Percentiles rank a stretch among this genome's conserved stretches.
These are phyloP conservation scores for Fusarium devonianum DNA, from an alignment of 2,329 filamentous ascomycete genomes.

Conservation along the genomic window DNA sequence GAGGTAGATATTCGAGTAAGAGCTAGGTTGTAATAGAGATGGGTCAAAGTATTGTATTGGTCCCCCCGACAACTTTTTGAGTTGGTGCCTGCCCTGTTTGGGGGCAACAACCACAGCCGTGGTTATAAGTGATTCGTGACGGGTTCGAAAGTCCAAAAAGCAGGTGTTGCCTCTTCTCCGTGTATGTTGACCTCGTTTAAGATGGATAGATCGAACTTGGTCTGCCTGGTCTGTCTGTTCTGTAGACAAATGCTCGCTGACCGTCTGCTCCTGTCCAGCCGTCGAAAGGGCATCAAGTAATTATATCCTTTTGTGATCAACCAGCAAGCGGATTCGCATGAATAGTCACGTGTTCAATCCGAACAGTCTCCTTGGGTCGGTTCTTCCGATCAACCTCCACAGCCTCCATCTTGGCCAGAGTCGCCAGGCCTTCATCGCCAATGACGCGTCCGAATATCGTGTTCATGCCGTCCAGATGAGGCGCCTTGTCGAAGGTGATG, in stretches of 20 bases:
- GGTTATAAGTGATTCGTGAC: too few species aligned
- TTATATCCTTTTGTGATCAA: constrained; percentile 45
- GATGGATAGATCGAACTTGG: too few species aligned
- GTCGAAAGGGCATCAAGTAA: neutral
- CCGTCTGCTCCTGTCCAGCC: neutral
- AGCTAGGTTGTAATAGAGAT: neutral
- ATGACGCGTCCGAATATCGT: constrained; percentile 82
- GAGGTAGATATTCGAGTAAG: neutral
- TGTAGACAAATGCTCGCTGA: constrained; percentile 2
- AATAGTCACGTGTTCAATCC: constrained; percentile 74
- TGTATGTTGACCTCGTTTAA: too few species aligned
- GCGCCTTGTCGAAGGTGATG: constrained; percentile 76
- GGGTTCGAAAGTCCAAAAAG: too few species aligned
- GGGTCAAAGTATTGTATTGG: neutral
- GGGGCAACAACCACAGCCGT: too few species aligned
- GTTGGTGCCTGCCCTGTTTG: too few species aligned
- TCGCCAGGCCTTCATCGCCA: constrained; percentile 68
- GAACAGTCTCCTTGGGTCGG: constrained; percentile 70
- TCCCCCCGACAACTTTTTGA: too few species aligned
- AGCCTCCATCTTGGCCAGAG: constrained; percentile 74
- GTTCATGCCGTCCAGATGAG: constrained; percentile 84
- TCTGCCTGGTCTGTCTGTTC: too few species aligned
- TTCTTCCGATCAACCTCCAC: constrained; percentile 80
- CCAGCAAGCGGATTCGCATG: constrained; percentile 81
- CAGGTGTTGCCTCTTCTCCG: too few species aligned